A percentile compares a stretch with the other conserved stretches of the same genome.
These are phyloP conservation scores for Fragilariopsis cylindrus DNA, from an alignment of 108 stramenopile genomes.

Conservation along the genomic window DNA sequence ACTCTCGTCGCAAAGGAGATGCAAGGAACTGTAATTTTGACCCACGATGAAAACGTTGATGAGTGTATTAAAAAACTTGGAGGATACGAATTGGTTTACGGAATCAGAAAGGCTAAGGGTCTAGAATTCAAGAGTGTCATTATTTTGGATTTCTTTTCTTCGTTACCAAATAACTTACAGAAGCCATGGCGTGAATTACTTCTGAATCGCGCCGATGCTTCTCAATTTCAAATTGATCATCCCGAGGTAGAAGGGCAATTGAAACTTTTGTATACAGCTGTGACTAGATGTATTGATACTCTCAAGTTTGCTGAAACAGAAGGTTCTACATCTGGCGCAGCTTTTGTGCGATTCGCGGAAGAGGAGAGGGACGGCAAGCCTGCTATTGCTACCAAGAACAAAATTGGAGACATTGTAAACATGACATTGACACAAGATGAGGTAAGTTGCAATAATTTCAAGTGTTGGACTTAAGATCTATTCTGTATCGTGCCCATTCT, in stretches of 20 bases:
- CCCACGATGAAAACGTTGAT: constrained; percentile 35
- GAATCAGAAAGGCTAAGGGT: constrained; percentile 57
- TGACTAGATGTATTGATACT: constrained; percentile 51
- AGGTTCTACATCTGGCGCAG: constrained; percentile 38
- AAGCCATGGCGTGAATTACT: constrained; percentile 52
- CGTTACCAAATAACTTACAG: constrained; percentile 38
- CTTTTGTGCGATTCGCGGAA: constrained; percentile 20
- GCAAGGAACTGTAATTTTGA: constrained; percentile 40
- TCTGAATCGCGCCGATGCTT: constrained; percentile 19
- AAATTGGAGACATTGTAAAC: constrained; percentile 38
- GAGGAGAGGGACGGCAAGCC: neutral
- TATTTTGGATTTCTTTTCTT: constrained; percentile 55
- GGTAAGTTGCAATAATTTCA: neutral
- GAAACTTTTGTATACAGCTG: constrained; percentile 55
- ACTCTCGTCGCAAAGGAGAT: constrained; percentile 1
- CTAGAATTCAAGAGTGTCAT: constrained; percentile 62
- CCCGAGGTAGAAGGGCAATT: constrained; percentile 53
- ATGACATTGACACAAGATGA: constrained; percentile 51
- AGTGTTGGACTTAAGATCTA: neutral
- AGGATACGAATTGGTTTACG: constrained; percentile 36
- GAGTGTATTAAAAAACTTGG: constrained; percentile 16
- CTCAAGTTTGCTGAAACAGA: constrained; percentile 57
- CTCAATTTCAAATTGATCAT: constrained; percentile 14
- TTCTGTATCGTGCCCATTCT: neutral
- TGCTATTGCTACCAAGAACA: constrained; percentile 34